Conservation (phyloP, 106 monocot genomes). For the Agapanthus africanus region DNA sequence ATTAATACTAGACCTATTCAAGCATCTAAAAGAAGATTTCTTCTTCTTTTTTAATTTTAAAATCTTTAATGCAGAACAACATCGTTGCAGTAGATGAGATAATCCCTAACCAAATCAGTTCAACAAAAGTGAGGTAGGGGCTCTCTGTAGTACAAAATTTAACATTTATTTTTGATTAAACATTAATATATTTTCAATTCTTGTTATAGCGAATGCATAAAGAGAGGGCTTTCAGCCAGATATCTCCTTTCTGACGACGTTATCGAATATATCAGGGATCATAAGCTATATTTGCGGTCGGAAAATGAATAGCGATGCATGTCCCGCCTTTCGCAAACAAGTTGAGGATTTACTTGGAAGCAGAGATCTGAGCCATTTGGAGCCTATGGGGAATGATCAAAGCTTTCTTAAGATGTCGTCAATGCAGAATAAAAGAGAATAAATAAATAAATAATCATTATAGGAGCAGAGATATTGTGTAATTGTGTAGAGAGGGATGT, state of each 20-base stretch:
- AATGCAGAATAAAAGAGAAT: neutral
- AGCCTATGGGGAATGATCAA: no score
- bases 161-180: neutral
- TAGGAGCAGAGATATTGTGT: no score
- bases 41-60: no score
- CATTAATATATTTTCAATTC: neutral
- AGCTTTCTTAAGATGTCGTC: no score
- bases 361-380: no score
- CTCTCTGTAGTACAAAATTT: no score
- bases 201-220: conserved; percentile 63
- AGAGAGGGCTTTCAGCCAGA: conserved; percentile 53
- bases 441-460: neutral
- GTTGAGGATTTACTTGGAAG: no score
- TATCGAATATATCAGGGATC: conserved; percentile 52
- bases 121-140: conserved; percentile 68
- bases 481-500: no score
- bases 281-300: conserved; percentile 32
- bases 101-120: conserved; percentile 86
- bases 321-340: no score
- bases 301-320: neutral
- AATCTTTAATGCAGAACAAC: conserved; percentile 42
- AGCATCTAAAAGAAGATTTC: no score
- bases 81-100: conserved; percentile 80
- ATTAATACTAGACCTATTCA: no score
- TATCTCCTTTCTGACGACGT: conserved; percentile 67